Base-by-base conservation (phyloP, 139 green algal species). In the Spirogloea muscicola region DNA sequence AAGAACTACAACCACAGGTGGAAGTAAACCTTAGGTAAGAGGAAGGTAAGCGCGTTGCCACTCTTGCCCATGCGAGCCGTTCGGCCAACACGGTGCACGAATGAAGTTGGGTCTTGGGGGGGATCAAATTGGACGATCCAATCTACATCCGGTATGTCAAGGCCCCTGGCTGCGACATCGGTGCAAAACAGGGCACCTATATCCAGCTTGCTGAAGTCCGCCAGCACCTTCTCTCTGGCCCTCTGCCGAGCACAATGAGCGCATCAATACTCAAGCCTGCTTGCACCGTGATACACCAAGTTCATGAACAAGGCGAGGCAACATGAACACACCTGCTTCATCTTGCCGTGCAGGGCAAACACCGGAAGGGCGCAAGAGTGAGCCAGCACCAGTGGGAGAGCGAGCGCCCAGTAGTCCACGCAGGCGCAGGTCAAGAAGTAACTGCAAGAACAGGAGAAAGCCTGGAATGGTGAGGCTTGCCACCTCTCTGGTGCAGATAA, bases 341-440 rank as follows among this genome's bases (percentile, higher is more conserved):
- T 95, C 2, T 80, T 82, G 36, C 93, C 93, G 68, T 97, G 93
- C 72, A 97, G 84, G 2, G 85, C 84, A 39, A 60, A 21, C 21
- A 86, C 3, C 13, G 42, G 18, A 37, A 82, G 16, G 36, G 3
- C 70, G 43, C 38, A 77, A n/a, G n/a, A 43, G 18, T 74, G 38
- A n/a, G 13, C 48, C 21, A 18, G 55, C 16, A 88, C 48, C 4
- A 34, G 29, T 3, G 74, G 74, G 44, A 90, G 74, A n/a, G 80
- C 68, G 34, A 75, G 70, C 25, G 60, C 46, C 71, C 69, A 86
- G 44, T 68, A 84, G 44, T 98, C 92, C 27, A 98, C 94, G 42
- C 74, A 92, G 7, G 91, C 91, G 49, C 94, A 98, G 0, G 94
- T 98, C 13, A 98, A 76, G 58, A 93, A 90, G 77, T 98, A 98